These are phyloP conservation scores for Andrographis paniculata DNA, from an alignment of 305 asterid species.

Conservation along the genomic window DNA sequence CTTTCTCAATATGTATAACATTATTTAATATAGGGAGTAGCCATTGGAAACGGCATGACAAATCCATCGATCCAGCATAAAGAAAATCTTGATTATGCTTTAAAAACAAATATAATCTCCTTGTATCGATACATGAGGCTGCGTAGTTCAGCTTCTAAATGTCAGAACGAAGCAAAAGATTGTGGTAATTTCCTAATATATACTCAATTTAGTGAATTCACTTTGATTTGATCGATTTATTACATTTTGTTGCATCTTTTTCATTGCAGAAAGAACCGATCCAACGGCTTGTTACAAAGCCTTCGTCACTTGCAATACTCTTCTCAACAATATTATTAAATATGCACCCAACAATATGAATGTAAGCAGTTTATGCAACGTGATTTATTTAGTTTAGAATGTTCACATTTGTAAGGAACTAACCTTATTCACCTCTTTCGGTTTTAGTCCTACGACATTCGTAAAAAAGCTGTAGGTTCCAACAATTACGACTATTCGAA, in stretches of 20 bases:
- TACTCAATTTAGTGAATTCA: neutral
- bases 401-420: too few relatives aligned
- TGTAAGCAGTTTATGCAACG: too few relatives aligned
- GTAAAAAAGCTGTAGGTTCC: conserved; percentile 33
- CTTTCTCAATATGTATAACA: neutral
- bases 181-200: conserved; percentile 26
- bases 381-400: too few relatives aligned
- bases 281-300: too few relatives aligned
- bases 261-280: too few relatives aligned
- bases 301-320: too few relatives aligned
- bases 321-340: too few relatives aligned
- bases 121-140: conserved; percentile 17
- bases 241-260: neutral
- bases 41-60: conserved; percentile 50
- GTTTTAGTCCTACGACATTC: conserved; percentile 47
- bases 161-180: conserved; percentile 19
- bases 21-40: conserved; percentile 32
- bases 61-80: conserved; percentile 43
- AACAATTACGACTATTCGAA: conserved; percentile 55
- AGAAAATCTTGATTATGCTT: conserved; percentile 37
- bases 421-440: too few relatives aligned
- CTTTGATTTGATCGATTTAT: neutral
- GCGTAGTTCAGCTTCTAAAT: conserved; percentile 14
- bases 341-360: too few relatives aligned
- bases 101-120: conserved; percentile 24